phyloP scores from a whole-genome alignment of 129 eudicot species.

The Tagetes erecta region DNA sequence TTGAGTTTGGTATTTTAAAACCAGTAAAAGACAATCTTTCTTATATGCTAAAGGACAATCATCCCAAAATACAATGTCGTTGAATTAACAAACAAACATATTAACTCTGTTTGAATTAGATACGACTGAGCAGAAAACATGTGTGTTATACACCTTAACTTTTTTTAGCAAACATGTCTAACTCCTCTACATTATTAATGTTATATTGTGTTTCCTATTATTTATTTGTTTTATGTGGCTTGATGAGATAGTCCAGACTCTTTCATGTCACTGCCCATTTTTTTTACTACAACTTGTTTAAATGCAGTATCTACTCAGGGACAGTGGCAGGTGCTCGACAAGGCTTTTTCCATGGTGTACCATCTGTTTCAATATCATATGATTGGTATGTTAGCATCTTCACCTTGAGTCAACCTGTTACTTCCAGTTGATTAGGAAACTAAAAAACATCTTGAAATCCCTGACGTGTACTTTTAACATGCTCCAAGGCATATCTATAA shows the following conservation, averaged over 20 bases:
- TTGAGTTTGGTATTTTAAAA: background rate
- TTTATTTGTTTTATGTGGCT: background rate
- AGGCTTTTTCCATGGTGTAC: constrained; percentile 75
- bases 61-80: background rate
- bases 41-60: background rate
- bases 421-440: background rate
- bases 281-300: constrained; percentile 15
- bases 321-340: constrained; percentile 98
- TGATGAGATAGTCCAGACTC: background rate
- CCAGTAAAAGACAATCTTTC: background rate
- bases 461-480: background rate
- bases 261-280: constrained; percentile 6
- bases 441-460: background rate
- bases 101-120: background rate
- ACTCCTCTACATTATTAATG: background rate
- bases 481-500: background rate
- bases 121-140: background rate
- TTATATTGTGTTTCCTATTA: background rate
- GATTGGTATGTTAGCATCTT: constrained; percentile 58
- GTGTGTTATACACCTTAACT: background rate
- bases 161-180: background rate
- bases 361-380: constrained; percentile 80
- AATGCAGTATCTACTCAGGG: constrained; percentile 86
- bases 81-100: background rate
- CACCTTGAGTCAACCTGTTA: background rate